Evolutionary conservation across 257 asterid genomes (phyloP), one percentile per base, ranked within the genome.

Genomic region (Cinchona pubescens): DNA sequence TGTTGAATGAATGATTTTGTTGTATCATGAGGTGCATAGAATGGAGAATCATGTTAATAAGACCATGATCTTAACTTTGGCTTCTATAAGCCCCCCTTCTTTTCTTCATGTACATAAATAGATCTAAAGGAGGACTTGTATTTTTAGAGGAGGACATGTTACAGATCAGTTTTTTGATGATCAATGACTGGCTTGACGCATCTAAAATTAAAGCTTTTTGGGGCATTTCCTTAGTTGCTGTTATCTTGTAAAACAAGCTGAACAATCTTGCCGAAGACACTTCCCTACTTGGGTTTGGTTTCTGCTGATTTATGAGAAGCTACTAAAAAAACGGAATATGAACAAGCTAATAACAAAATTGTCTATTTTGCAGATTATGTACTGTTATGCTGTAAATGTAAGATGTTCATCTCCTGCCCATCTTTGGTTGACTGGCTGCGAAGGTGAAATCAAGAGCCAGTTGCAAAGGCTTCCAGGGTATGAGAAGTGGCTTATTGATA

Each of bases 391-490:
- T 8, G 84, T 91, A 80, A 94, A 92, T 72, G 90, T 94, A 71
- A 88, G 94, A 83, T 86, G 89, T 76, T 65, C 80, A 70, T 61
- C 80, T 82, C 96, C 97, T 8, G 96, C 97, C 75, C 99, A 87
- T 81, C 86, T 95, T 77, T 95, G 97, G 94, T 87, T 92, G 87
- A 92, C 98, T 56, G 97, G 99, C 65, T 92, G 96, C 75, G 76
- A 79, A 14, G 98, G 97, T 53, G 98, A 89, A 83, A 92, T 91
- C 94, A 91, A 85, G 71, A 84, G 82, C 72, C 92, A 87, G 73
- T 87, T 95, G 79, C 88, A 75, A 80, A 82, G 84, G 74, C 85
- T 91, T 80, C 91, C 97, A 15, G 98, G 98, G 64, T 95, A 86
- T 74, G 97, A 92, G 62, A 95, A 91, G 59, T 95, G 99, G 99